phyloP scores from a whole-genome alignment of 1,284 basidiomycete genomes.

The Tremellales sp. region DNA sequence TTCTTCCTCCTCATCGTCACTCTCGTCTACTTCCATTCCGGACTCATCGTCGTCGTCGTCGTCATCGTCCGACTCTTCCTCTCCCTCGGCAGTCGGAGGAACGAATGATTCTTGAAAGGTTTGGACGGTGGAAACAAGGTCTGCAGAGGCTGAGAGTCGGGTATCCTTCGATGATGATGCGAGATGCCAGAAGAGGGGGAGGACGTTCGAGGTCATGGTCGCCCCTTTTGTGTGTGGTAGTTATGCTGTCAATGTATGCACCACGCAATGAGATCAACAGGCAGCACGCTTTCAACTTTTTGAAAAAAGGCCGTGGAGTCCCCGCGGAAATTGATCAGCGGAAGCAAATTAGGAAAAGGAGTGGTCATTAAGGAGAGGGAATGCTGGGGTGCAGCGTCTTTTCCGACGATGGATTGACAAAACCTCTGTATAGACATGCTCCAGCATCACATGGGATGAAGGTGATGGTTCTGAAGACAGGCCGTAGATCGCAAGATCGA shows the following conservation, averaged over 20 bases:
- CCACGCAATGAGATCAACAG: too few relatives aligned
- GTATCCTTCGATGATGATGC: conserved; percentile 77
- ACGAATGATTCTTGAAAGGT: conserved; percentile 66
- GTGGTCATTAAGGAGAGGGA: too few relatives aligned
- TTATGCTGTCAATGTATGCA: neutral
- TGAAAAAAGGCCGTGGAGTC: too few relatives aligned
- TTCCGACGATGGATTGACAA: too few relatives aligned
- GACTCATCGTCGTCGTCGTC: conserved; percentile 55
- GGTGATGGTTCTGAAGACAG: too few relatives aligned
- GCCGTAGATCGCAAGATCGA: too few relatives aligned
- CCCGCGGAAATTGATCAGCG: too few relatives aligned
- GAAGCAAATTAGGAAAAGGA: too few relatives aligned
- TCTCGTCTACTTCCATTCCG: conserved; percentile 45
- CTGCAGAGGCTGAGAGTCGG: conserved; percentile 77
- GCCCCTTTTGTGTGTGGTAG: neutral
- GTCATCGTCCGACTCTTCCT: conserved; percentile 53
- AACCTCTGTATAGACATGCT: too few relatives aligned
- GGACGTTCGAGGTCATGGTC: conserved; percentile 49
- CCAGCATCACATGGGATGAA: too few relatives aligned
- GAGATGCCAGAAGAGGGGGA: conserved; percentile 90
- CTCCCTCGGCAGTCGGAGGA: conserved; percentile 43
- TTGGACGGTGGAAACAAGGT: conserved; percentile 74
- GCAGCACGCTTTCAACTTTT: too few relatives aligned
- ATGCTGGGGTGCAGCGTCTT: too few relatives aligned
- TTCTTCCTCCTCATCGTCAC: conserved; percentile 43